phyloP scores from a whole-genome alignment of 2,329 filamentous ascomycete species.

The Ilyonectria robusta region DNA sequence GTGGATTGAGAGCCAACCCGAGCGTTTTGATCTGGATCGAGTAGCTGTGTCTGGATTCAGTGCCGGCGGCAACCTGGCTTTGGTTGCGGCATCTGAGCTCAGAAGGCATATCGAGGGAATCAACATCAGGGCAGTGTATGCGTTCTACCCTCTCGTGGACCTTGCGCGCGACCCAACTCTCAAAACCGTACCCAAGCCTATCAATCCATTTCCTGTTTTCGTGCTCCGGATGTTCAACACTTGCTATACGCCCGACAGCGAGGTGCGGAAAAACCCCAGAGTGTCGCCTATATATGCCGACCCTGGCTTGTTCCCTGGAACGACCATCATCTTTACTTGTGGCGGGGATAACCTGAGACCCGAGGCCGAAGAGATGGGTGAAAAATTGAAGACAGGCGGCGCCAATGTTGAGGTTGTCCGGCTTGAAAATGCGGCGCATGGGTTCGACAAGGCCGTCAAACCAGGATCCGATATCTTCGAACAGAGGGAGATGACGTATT shows the following conservation, averaged over 20 bases:
- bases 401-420: background rate
- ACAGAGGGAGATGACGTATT: background rate
- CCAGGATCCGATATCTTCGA: background rate
- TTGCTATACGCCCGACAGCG: background rate
- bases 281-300: conserved; percentile 18
- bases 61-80: conserved; percentile 19
- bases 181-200: conserved; percentile 16
- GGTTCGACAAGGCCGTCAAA: background rate
- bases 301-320: conserved; percentile 1
- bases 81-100: conserved; percentile 12
- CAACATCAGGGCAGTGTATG: background rate
- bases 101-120: background rate
- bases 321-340: conserved; percentile 18
- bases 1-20: conserved; percentile 16
- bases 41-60: conserved; percentile 26
- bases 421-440: background rate
- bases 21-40: conserved; percentile 21
- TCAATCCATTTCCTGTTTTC: conserved; percentile 1
- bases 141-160: conserved; percentile 17
- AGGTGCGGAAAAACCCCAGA: conserved; percentile 7
- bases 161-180: background rate
- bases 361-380: conserved; percentile 13
- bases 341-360: conserved; percentile 21
- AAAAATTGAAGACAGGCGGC: conserved; percentile 2
- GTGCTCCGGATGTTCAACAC: conserved; percentile 13